Evolutionary conservation across 805 yeast species (phyloP).

Genomic region (Hanseniaspora valbyensis): DNA sequence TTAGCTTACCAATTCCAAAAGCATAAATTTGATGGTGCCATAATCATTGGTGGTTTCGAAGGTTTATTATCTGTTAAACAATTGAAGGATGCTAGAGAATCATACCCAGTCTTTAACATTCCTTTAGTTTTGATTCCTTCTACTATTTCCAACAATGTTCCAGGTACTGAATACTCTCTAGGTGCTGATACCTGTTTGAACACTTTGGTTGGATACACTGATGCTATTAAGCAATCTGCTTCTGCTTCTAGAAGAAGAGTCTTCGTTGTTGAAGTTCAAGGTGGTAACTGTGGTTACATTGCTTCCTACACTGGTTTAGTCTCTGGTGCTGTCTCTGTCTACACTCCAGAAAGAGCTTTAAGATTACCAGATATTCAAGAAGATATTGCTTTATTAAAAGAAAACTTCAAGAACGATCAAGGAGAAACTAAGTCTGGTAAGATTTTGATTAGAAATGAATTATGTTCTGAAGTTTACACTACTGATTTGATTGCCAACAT

Average conservation of each 20-base stretch:
- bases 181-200: conserved; percentile 71
- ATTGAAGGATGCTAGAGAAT: conserved; percentile 60
- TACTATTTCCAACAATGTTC: conserved; percentile 69
- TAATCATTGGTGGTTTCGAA: conserved; percentile 93
- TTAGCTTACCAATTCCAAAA: conserved; percentile 90
- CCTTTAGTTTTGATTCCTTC: conserved; percentile 75
- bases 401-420: conserved; percentile 56
- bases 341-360: conserved; percentile 79
- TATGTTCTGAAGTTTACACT: conserved; percentile 59
- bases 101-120: conserved; percentile 71
- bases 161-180: conserved; percentile 68
- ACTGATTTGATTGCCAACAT: conserved; percentile 62
- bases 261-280: conserved; percentile 74
- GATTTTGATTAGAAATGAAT: conserved; percentile 69
- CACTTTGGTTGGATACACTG: conserved; percentile 60
- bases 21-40: conserved; percentile 73
- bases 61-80: conserved; percentile 81
- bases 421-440: conserved; percentile 81
- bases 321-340: conserved; percentile 72
- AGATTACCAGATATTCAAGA: conserved; percentile 55
- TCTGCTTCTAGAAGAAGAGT: conserved; percentile 68
- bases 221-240: conserved; percentile 68
- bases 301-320: conserved; percentile 60
- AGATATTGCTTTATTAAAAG: conserved; percentile 61
- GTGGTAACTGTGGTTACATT: conserved; percentile 73